phyloP scores from a whole-genome alignment of 345 rosid species.

The Salix dunnii region DNA sequence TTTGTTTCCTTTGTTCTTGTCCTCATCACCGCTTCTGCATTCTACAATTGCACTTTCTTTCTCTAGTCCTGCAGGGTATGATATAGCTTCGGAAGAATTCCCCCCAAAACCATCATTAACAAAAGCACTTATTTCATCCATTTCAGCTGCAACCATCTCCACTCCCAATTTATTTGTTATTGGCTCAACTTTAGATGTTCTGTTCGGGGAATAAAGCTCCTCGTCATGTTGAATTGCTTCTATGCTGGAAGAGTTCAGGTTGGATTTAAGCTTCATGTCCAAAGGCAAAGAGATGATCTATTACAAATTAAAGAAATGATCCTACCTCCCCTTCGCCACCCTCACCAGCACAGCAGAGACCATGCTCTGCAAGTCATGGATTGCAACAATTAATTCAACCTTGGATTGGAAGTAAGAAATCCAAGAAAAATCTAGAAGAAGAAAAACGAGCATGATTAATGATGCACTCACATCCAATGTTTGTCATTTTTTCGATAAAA shows the following conservation, averaged over 20 bases:
- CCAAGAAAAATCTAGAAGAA: not conserved
- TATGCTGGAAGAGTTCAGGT: constrained; percentile 39
- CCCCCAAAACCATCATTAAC: constrained; percentile 42
- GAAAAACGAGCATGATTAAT: not conserved
- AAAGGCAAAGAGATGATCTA: constrained; percentile 88
- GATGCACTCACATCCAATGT: constrained; percentile 6
- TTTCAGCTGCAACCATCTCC: constrained; percentile 40
- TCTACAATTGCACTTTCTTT: constrained; percentile 22
- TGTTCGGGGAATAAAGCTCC: constrained; percentile 24
- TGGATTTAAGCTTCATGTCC: constrained; percentile 88
- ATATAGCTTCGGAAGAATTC: constrained; percentile 19
- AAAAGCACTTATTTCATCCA: constrained; percentile 22
- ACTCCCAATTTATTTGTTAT: constrained; percentile 30
- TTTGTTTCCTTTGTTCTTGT: constrained; percentile 34
- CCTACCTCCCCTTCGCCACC: constrained; percentile 83
- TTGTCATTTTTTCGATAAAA: not conserved
- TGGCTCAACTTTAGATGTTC: constrained; percentile 35
- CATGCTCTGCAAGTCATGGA: constrained; percentile 88
- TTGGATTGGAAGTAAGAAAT: constrained; percentile 24
- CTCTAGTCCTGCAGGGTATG: constrained; percentile 21
- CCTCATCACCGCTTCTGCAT: constrained; percentile 28
- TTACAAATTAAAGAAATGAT: constrained; percentile 84
- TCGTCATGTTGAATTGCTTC: constrained; percentile 38
- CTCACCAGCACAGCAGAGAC: constrained; percentile 84
- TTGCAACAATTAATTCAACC: constrained; percentile 86